A percentile compares a stretch with the other conserved stretches of the same genome.
These are phyloP conservation scores for Ceratobasidium sp. DNA, from an alignment of 1,284 basidiomycete genomes.

Conservation along the genomic window DNA sequence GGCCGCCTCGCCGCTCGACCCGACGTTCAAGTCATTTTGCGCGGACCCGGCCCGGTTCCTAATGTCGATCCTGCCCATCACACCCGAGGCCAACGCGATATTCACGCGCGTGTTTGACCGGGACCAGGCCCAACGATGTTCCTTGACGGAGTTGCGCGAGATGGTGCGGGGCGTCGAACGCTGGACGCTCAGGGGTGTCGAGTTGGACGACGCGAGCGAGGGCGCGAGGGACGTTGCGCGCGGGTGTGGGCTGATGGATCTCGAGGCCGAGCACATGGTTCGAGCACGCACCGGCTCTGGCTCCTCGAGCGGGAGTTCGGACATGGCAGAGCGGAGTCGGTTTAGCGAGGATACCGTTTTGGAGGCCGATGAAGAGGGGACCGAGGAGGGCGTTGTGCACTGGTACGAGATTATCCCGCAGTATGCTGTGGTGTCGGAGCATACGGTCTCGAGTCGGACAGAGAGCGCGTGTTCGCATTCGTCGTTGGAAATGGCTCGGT, in stretches of 20 bases:
- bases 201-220: slow-evolving; percentile 60
- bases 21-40: slow-evolving; percentile 58
- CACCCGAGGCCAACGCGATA: slow-evolving; percentile 45
- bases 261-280: slow-evolving; percentile 8
- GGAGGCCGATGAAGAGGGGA: not conserved
- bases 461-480: slow-evolving; percentile 29
- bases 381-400: slow-evolving; percentile 7
- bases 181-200: slow-evolving; percentile 74
- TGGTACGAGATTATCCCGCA: slow-evolving; percentile 22
- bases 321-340: slow-evolving; percentile 31
- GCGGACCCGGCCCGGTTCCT: slow-evolving; percentile 44
- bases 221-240: slow-evolving; percentile 44
- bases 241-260: slow-evolving; percentile 24
- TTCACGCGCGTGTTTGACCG: slow-evolving; percentile 51
- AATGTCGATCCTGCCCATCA: slow-evolving; percentile 45
- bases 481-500: slow-evolving; percentile 24
- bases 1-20: slow-evolving; percentile 76
- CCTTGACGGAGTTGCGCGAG: slow-evolving; percentile 71
- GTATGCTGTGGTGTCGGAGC: not conserved
- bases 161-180: slow-evolving; percentile 70
- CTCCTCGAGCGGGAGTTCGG: slow-evolving; percentile 24
- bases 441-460: not conserved
- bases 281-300: slow-evolving; percentile 1
- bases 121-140: slow-evolving; percentile 67
- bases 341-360: slow-evolving; percentile 41